Evolutionary conservation across 345 rosid genomes (phyloP).

Genomic region (Eucalyptus coolabah): DNA sequence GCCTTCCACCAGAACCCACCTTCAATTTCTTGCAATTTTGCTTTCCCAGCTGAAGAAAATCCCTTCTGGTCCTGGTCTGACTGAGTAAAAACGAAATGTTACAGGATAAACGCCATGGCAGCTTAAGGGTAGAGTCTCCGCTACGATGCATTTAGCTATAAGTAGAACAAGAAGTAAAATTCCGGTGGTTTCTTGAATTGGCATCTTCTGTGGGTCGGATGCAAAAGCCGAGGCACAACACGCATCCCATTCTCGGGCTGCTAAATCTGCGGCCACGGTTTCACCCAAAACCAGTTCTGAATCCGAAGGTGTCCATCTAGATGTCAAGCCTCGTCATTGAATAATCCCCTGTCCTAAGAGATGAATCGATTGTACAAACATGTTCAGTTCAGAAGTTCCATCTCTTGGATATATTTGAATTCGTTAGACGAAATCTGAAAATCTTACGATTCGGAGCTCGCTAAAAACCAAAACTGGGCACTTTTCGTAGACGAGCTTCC

Average conservation of each 20-base stretch:
- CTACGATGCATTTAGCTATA: not conserved
- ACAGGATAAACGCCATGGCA: not conserved
- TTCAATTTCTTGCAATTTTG: slow-evolving; percentile 22
- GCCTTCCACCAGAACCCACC: not conserved
- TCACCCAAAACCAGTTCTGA: not conserved
- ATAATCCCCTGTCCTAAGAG: not conserved
- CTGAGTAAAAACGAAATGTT: not conserved
- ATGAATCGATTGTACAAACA: not conserved
- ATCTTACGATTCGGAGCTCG: not conserved
- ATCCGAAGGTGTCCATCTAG: not conserved
- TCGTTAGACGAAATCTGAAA: not conserved
- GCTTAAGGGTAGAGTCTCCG: not conserved
- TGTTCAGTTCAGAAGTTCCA: not conserved
- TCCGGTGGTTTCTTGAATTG: not conserved
- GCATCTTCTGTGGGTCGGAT: not conserved
- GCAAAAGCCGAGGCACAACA: not conserved
- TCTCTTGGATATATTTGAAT: not conserved
- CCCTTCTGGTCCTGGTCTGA: slow-evolving; percentile 40
- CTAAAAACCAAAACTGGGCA: not conserved
- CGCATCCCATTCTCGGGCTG: not conserved
- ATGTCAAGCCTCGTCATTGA: not conserved
- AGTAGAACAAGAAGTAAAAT: not conserved
- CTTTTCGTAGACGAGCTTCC: not conserved
- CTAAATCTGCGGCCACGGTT: not conserved
- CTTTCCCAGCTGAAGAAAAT: slow-evolving; percentile 35